phyloP scores from a whole-genome alignment of 1,284 basidiomycete species.

The Vanrija sp. region DNA sequence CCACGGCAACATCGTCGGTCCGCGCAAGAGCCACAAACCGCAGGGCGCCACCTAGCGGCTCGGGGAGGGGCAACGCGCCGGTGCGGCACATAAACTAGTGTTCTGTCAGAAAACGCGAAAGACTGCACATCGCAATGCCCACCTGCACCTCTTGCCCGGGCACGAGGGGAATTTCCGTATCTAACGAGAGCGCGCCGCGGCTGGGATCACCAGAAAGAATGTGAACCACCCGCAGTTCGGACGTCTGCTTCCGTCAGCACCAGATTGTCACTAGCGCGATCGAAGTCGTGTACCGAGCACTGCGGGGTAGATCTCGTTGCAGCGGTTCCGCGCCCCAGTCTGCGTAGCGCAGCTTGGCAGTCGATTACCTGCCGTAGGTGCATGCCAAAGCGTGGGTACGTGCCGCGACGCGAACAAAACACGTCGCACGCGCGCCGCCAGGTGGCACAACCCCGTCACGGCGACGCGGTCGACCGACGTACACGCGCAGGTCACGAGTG shows the following conservation, averaged over 20 bases:
- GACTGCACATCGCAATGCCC: neutral
- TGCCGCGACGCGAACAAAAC: too few species aligned
- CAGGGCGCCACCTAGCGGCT: neutral
- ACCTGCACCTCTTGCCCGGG: conserved; percentile 63
- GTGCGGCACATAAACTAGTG: neutral
- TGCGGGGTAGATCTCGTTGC: too few species aligned
- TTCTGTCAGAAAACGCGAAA: neutral
- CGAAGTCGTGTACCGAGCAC: neutral
- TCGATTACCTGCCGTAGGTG: too few species aligned
- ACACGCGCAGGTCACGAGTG: too few species aligned
- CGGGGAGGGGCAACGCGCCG: neutral
- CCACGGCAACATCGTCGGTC: neutral
- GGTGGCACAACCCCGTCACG: neutral
- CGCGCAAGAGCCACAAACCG: neutral
- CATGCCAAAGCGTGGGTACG: too few species aligned
- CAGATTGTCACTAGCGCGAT: neutral
- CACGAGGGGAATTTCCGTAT: conserved; percentile 59
- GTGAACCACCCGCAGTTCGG: conserved; percentile 23
- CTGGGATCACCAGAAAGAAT: conserved; percentile 76
- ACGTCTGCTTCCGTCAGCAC: neutral
- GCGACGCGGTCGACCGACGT: too few species aligned
- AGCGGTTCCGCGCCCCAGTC: too few species aligned
- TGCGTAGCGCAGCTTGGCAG: too few species aligned
- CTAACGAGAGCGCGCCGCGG: conserved; percentile 68
- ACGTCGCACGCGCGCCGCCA: neutral